phyloP scores from a whole-genome alignment of 2,329 filamentous ascomycete species.

The Claviceps pazoutovae region DNA sequence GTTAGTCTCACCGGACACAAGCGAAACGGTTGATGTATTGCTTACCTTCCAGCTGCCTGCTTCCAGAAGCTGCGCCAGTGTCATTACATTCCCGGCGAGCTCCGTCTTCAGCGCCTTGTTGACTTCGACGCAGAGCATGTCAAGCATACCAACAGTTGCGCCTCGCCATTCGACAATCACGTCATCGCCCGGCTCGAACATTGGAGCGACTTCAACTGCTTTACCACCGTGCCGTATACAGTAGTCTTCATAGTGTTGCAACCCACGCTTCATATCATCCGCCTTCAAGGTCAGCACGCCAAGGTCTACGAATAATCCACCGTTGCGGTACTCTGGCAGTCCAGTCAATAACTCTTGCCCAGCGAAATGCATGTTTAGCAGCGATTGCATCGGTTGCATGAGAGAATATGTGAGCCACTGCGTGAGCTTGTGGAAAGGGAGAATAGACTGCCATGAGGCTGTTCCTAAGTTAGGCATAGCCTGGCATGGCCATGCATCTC shows the following conservation, averaged over 20 bases:
- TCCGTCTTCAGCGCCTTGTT: constrained; percentile 49
- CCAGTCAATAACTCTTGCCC: constrained; percentile 74
- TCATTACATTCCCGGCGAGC: constrained; percentile 58
- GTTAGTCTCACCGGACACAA: not conserved
- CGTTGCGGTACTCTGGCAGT: constrained; percentile 84
- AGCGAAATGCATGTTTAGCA: constrained; percentile 69
- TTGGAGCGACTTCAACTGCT: constrained; percentile 37
- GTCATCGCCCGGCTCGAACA: constrained; percentile 46
- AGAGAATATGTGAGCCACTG: constrained; percentile 92
- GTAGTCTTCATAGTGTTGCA: constrained; percentile 50
- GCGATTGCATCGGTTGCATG: constrained; percentile 76
- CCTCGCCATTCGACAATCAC: constrained; percentile 54
- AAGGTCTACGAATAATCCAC: constrained; percentile 73
- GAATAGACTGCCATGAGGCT: constrained; percentile 58
- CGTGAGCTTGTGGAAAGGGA: constrained; percentile 87
- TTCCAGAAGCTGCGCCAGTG: constrained; percentile 78
- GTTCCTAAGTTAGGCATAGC: constrained; percentile 52
- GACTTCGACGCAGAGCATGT: constrained; percentile 36
- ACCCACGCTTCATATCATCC: constrained; percentile 53
- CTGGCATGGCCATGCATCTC: constrained; percentile 86
- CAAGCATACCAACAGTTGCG: constrained; percentile 46
- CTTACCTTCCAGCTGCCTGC: constrained; percentile 95
- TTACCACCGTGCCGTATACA: constrained; percentile 57
- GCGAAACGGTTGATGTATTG: not conserved
- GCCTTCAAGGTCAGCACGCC: constrained; percentile 66